Evolutionary conservation across 495 filamentous ascomycete species (phyloP), one percentile per base, ranked within the genome.

Genomic region (Aspergillus asperescens): DNA sequence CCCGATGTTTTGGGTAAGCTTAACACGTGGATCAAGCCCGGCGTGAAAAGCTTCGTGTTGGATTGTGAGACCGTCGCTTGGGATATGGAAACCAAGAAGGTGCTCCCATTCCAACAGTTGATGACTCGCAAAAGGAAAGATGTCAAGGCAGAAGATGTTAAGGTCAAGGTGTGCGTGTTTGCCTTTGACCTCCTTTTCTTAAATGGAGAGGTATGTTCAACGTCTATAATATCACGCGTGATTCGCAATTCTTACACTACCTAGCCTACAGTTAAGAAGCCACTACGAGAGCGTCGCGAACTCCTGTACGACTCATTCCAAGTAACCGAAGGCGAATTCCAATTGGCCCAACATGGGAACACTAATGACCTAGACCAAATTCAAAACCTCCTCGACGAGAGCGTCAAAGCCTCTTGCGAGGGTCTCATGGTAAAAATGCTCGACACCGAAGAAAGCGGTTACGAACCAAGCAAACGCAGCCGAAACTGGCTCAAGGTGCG

Each of bases 351-450:
- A 34, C 83, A 73, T 57, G 91, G 89, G 68, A 79, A 97, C 63
- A 90, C 88, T n/a, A 85, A 82, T 54, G 87, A 93, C 31, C 74
- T 97, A 12, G 92, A 96, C 23, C 88, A 95, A 60, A 97, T 98
- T 47, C 90, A 96, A 64, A 77, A 72, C 18, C 84, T 98, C 59
- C 81, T 98, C 7, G 93, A 98, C 52, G 91, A 96, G 18, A 87
- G 82, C 58, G 87, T 97, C 53, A 95, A 95, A 69, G 88, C 90
- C 7, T 90, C 88, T 0, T 98, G 93, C 60, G 93, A 98, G 73
- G 93, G 93, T 5, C 72, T 98, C 28, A 98, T 98, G 93, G 93
- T 98, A 9, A 98, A 98, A 72, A 98, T 97, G 92, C 72, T 98
- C 46, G 90, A 96, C 61, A 95, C 92, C 2, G 69, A 78, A 0